Conservation (phyloP, 441 rosid genomes). For the Gossypium trilobum region DNA sequence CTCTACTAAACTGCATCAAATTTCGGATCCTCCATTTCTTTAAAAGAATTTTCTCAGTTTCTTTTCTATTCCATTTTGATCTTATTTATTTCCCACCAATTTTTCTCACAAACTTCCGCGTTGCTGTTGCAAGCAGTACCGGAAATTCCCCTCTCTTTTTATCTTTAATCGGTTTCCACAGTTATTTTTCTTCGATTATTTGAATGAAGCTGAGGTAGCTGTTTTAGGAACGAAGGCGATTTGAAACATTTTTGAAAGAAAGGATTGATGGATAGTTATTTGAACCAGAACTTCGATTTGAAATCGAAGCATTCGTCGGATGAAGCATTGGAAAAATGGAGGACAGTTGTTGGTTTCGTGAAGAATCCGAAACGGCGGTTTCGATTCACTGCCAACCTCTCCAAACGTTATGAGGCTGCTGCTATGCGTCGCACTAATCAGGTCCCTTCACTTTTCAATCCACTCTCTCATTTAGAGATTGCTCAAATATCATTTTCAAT, state of each 20-base stretch:
- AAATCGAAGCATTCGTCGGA: slow-evolving; percentile 46
- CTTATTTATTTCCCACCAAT: neutral
- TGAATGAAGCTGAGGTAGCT: slow-evolving; percentile 6
- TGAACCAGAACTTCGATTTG: slow-evolving; percentile 47
- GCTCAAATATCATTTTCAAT: neutral
- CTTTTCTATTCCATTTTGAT: neutral
- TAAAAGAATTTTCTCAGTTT: neutral
- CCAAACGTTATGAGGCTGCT: slow-evolving; percentile 61
- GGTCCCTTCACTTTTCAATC: slow-evolving; percentile 24
- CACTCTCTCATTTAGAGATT: neutral
- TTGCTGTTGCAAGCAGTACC: too few species aligned
- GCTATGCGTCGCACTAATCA: slow-evolving; percentile 79
- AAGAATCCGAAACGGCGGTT: slow-evolving; percentile 63
- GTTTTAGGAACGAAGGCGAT: neutral
- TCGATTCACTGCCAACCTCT: slow-evolving; percentile 63
- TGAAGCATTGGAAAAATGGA: slow-evolving; percentile 48
- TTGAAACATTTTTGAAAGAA: neutral
- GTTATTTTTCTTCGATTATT: neutral
- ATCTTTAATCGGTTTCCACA: neutral
- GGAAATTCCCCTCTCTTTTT: too few species aligned
- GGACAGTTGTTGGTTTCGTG: slow-evolving; percentile 46
- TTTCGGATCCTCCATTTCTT: neutral
- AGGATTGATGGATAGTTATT: slow-evolving; percentile 51
- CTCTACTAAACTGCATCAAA: neutral
- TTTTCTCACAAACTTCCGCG: too few species aligned